phyloP scores from a whole-genome alignment of 139 green algal genomes.

The Chlorokybus atmophyticus region DNA sequence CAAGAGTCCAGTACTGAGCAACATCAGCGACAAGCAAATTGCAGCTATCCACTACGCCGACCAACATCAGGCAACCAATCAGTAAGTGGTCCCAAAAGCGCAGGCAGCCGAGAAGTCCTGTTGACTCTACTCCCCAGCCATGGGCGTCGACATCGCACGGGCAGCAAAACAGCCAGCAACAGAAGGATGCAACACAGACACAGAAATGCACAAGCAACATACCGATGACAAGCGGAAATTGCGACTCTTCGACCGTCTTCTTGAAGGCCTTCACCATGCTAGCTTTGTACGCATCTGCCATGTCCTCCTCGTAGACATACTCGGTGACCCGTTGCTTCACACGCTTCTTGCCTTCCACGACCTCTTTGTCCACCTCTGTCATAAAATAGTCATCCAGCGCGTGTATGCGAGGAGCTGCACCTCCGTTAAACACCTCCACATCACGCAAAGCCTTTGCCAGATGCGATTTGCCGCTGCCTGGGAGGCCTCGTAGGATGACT shows the following conservation, averaged over 20 bases:
- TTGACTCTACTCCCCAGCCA: no score
- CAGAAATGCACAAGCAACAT: background rate
- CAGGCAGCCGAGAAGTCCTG: background rate
- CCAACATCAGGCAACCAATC: background rate
- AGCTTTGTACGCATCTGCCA: slow-evolving; percentile 50
- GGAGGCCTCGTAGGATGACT: slow-evolving; percentile 24
- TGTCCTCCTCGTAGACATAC: slow-evolving; percentile 57
- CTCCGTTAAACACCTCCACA: slow-evolving; percentile 46
- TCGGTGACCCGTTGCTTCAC: slow-evolving; percentile 34
- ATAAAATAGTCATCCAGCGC: slow-evolving; percentile 80
- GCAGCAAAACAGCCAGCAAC: background rate
- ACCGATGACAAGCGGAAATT: slow-evolving; percentile 52
- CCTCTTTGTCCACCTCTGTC: slow-evolving; percentile 13
- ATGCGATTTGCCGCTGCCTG: slow-evolving; percentile 63
- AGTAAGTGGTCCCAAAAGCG: background rate
- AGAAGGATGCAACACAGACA: background rate
- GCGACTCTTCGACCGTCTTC: slow-evolving; percentile 45
- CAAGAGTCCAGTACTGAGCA: slow-evolving; percentile 8
- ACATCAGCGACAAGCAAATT: slow-evolving; percentile 12
- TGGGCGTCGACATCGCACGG: no score
- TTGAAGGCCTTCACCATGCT: slow-evolving; percentile 46
- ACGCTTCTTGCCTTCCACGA: slow-evolving; percentile 10
- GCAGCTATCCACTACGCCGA: slow-evolving; percentile 12
- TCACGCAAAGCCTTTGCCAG: slow-evolving; percentile 45
- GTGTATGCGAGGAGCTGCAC: slow-evolving; percentile 47